phyloP scores from a whole-genome alignment of 441 rosid species.

The Euphorbia schlechtendalii region DNA sequence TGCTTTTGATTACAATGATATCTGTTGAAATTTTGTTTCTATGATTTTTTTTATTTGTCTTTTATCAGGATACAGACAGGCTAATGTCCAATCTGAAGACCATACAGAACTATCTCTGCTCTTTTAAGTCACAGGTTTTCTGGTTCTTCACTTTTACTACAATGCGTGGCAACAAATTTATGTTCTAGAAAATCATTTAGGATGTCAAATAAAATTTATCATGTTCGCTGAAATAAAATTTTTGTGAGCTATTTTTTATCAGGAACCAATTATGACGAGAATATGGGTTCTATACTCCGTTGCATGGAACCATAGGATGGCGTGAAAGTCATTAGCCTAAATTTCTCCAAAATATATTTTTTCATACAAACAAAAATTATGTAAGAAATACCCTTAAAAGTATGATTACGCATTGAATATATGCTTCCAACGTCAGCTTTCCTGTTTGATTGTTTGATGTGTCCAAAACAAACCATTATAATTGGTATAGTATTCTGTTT shows the following conservation, averaged over 20 bases:
- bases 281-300: no score
- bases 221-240: not conserved
- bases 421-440: no score
- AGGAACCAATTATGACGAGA: no score
- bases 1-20: not conserved
- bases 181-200: not conserved
- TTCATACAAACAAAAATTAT: no score
- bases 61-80: constrained; percentile 65
- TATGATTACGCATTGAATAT: no score
- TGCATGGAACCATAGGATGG: not conserved
- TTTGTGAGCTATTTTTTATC: no score
- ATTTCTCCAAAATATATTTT: constrained; percentile 1
- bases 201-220: not conserved
- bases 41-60: not conserved
- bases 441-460: no score
- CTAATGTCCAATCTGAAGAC: constrained; percentile 68
- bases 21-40: not conserved
- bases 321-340: not conserved
- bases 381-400: no score
- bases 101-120: constrained; percentile 86
- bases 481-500: no score
- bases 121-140: constrained; percentile 71
- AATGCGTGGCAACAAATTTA: no score
- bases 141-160: no score
- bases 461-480: no score